Percentiles rank a stretch among this genome's conserved stretches.
Conservation (phyloP, 2,329 filamentous ascomycete species). For the Fusarium sp. region DNA sequence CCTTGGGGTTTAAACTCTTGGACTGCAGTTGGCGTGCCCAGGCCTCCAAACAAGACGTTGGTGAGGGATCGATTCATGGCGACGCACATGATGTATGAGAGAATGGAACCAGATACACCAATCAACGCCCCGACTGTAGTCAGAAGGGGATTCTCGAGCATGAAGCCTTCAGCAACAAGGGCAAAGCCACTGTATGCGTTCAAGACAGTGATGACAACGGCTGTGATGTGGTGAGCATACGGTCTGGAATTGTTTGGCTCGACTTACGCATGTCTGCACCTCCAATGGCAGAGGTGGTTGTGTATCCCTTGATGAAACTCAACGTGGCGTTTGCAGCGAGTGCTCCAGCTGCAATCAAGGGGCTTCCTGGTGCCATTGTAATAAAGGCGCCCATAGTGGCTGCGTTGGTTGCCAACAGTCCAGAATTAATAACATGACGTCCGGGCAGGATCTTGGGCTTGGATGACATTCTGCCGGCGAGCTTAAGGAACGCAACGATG, state of each 20-base stretch:
- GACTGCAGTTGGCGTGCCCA: constrained; percentile 69
- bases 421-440: constrained; percentile 78
- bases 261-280: constrained; percentile 86
- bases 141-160: constrained; percentile 87
- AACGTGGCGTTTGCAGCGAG: constrained; percentile 79
- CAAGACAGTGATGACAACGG: constrained; percentile 87
- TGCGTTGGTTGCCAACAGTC: constrained; percentile 78
- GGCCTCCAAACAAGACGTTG: constrained; percentile 89
- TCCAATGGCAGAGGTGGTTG: constrained; percentile 87
- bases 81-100: constrained; percentile 88
- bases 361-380: constrained; percentile 82
- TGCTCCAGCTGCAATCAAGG: constrained; percentile 80
- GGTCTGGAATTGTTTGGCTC: not conserved
- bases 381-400: constrained; percentile 88
- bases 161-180: constrained; percentile 88
- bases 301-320: constrained; percentile 87
- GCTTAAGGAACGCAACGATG: constrained; percentile 88
- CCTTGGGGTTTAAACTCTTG: constrained; percentile 81
- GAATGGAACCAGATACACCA: constrained; percentile 86
- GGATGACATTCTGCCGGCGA: constrained; percentile 84
- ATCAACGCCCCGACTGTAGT: constrained; percentile 89
- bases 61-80: constrained; percentile 93
- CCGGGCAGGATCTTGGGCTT: constrained; percentile 78
- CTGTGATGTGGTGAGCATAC: constrained; percentile 46
- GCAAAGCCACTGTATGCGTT: constrained; percentile 94